phyloP scores from a whole-genome alignment of 2,329 filamentous ascomycete genomes.

The Pestalotiopsis sp. region DNA sequence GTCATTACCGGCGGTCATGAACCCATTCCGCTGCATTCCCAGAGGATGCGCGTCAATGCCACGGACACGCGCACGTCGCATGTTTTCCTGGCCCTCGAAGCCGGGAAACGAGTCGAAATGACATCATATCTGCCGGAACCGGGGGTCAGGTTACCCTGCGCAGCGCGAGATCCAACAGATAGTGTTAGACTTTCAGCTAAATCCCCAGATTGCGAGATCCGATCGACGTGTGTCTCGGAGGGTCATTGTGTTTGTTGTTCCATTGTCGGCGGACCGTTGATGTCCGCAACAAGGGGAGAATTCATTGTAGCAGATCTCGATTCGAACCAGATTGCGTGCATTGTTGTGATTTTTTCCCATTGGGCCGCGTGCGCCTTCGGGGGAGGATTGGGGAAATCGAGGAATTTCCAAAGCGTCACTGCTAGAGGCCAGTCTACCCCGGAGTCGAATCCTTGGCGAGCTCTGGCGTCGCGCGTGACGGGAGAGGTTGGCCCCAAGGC shows the following conservation, averaged over 20 bases:
- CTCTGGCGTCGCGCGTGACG: neutral
- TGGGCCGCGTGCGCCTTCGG: neutral
- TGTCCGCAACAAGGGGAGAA: neutral
- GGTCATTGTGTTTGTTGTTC: neutral
- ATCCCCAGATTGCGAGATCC: neutral
- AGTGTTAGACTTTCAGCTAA: neutral
- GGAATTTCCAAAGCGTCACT: neutral
- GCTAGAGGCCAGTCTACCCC: neutral
- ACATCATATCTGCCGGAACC: conserved; percentile 2
- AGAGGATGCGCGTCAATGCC: neutral
- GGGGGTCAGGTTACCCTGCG: neutral
- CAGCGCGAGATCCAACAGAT: neutral
- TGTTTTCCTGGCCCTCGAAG: neutral
- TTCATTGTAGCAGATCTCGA: neutral
- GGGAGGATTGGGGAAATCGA: neutral
- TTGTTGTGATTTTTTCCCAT: neutral
- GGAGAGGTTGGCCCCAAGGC: neutral
- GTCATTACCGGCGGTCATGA: neutral
- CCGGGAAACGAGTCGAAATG: neutral
- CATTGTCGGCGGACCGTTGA: neutral
- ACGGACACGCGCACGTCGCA: neutral
- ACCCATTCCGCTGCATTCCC: neutral
- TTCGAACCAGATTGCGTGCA: neutral
- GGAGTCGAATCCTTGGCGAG: neutral
- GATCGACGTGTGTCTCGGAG: neutral